phyloP scores from a whole-genome alignment of 176 grass and related monocot species.

The Juncus inflexus region DNA sequence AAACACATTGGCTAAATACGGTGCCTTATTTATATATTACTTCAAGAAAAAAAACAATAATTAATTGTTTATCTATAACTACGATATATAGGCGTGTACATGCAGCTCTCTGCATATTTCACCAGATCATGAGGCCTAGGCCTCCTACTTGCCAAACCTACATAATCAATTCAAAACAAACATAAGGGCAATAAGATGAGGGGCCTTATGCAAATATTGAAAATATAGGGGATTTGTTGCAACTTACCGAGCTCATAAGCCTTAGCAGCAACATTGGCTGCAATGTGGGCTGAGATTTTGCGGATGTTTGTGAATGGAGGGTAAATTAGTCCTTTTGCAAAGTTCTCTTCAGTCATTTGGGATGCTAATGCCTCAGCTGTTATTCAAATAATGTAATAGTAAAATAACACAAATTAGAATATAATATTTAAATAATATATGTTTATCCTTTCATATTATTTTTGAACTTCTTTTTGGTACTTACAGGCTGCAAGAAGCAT shows the following conservation, averaged over 20 bases:
- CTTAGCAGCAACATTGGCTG: constrained; percentile 79
- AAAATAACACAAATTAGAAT: too few relatives aligned
- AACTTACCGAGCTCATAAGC: constrained; percentile 76
- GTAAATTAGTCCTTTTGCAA: constrained; percentile 61
- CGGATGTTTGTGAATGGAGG: constrained; percentile 90
- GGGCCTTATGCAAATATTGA: not conserved
- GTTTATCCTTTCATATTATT: not conserved
- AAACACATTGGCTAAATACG: constrained; percentile 3
- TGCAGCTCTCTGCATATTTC: constrained; percentile 74
- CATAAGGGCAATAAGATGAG: not conserved
- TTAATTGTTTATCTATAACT: constrained; percentile 48
- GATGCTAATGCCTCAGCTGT: constrained; percentile 81
- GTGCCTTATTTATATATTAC: constrained; percentile 17
- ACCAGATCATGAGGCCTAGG: constrained; percentile 63
- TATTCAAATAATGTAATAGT: not conserved
- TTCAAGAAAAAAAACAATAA: constrained; percentile 1
- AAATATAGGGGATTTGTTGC: not conserved
- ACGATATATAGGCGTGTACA: constrained; percentile 73
- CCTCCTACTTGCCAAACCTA: constrained; percentile 56
- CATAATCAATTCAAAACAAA: constrained; percentile 12
- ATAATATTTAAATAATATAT: not conserved
- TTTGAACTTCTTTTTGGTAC: constrained; percentile 15
- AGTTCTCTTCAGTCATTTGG: constrained; percentile 65
- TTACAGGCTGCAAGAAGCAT: constrained; percentile 90
- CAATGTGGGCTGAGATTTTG: constrained; percentile 77